Conservation (phyloP, 1,284 basidiomycete genomes). For the Pholiota adiposa region DNA sequence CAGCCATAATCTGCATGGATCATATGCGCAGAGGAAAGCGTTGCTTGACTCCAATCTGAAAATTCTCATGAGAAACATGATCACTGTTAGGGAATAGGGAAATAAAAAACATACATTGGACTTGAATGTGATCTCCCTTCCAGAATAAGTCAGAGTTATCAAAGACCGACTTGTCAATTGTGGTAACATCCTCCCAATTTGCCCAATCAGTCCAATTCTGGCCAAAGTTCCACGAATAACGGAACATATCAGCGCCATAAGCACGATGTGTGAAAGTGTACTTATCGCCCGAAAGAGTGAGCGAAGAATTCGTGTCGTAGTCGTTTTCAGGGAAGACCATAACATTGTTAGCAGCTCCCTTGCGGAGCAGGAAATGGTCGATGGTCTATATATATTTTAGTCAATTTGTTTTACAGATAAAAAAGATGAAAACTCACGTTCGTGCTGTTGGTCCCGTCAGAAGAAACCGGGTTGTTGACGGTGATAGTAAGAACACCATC, state of each 20-base stretch:
- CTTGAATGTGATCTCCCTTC: conserved; percentile 82
- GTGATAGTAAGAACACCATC: conserved; percentile 82
- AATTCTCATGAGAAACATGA: conserved; percentile 6
- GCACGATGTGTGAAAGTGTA: conserved; percentile 83
- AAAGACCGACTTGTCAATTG: conserved; percentile 64
- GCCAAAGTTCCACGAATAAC: conserved; percentile 88
- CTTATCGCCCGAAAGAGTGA: conserved; percentile 61
- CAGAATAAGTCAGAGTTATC: conserved; percentile 66
- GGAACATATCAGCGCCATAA: conserved; percentile 84
- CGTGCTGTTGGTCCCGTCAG: conserved; percentile 49
- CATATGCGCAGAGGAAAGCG: conserved; percentile 65
- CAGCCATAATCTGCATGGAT: conserved; percentile 80
- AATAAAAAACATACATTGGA: conserved; percentile 66
- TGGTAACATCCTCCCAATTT: conserved; percentile 74
- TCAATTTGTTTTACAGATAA: conserved; percentile 10
- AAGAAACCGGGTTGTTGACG: conserved; percentile 53
- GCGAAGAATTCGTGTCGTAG: conserved; percentile 66
- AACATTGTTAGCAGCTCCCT: conserved; percentile 74
- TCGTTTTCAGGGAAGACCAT: conserved; percentile 84
- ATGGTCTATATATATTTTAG: conserved; percentile 46
- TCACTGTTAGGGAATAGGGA: background rate
- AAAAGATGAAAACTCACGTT: conserved; percentile 45
- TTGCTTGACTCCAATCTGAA: conserved; percentile 75
- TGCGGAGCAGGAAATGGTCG: conserved; percentile 81
- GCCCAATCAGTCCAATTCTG: conserved; percentile 82